Evolutionary conservation across 176 grass and related monocot species (phyloP).

Genomic region (Carex littledalei): DNA sequence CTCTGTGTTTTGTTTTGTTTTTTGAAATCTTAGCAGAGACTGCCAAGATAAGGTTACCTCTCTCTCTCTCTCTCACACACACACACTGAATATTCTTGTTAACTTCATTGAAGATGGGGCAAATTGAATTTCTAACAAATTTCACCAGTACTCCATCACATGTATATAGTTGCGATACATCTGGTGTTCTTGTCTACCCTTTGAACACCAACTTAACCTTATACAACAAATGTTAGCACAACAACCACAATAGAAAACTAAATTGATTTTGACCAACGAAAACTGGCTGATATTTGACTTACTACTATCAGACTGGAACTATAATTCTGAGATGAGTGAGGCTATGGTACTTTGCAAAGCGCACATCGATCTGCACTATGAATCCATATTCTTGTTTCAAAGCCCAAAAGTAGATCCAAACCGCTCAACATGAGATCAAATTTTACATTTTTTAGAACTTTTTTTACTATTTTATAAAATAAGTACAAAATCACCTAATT

Average conservation of each 20-base stretch:
- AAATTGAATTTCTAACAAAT: not conserved
- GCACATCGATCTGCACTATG: too few species aligned
- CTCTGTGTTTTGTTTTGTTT: not conserved
- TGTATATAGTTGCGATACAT: not conserved
- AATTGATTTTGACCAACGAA: constrained; percentile 1
- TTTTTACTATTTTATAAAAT: too few species aligned
- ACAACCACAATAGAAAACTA: not conserved
- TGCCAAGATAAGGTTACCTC: constrained; percentile 51
- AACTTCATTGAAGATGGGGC: not conserved
- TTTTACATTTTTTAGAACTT: too few species aligned
- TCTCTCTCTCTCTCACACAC: not conserved
- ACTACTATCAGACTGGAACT: not conserved
- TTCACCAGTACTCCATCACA: not conserved
- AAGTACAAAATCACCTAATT: too few species aligned
- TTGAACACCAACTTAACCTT: not conserved
- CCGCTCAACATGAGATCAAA: too few species aligned
- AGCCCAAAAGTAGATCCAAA: too few species aligned
- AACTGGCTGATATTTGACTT: not conserved
- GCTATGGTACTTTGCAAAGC: too few species aligned
- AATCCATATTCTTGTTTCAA: too few species aligned
- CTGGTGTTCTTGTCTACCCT: not conserved
- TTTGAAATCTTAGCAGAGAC: too few species aligned
- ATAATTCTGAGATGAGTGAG: not conserved
- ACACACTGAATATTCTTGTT: not conserved
- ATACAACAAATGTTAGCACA: not conserved